Conservation (phyloP, 371 early-diverging fungal genomes). For the Mortierella sp. region DNA sequence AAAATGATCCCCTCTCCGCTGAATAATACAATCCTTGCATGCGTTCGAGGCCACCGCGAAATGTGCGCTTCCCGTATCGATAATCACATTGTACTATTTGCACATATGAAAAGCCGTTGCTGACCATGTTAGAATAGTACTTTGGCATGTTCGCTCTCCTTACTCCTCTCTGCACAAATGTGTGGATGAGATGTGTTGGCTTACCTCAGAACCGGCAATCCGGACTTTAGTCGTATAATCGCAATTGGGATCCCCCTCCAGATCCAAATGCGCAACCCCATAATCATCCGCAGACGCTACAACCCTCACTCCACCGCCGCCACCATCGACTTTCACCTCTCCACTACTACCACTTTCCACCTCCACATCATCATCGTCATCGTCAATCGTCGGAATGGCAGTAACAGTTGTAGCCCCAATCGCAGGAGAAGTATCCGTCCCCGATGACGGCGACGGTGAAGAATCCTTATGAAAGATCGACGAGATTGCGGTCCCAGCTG, state of each 20-base stretch:
- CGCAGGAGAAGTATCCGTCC: neutral
- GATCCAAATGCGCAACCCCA: slow-evolving; percentile 49
- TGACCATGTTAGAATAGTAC: neutral
- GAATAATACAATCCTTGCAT: slow-evolving; percentile 40
- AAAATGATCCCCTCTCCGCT: slow-evolving; percentile 24
- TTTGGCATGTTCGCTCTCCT: too few relatives aligned
- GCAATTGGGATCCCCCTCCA: slow-evolving; percentile 52
- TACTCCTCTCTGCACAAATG: too few relatives aligned
- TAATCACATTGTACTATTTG: slow-evolving; percentile 46
- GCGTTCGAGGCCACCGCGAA: slow-evolving; percentile 45
- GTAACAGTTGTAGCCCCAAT: neutral
- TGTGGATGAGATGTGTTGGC: neutral
- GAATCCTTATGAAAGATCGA: slow-evolving; percentile 11
- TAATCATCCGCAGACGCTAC: slow-evolving; percentile 27
- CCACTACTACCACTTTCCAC: too few relatives aligned
- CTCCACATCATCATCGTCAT: neutral
- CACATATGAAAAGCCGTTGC: neutral
- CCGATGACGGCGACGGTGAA: neutral
- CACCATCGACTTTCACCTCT: neutral
- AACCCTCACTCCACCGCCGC: neutral
- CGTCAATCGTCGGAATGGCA: neutral
- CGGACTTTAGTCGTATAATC: slow-evolving; percentile 53
- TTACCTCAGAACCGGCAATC: slow-evolving; percentile 50
- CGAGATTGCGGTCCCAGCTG: neutral
- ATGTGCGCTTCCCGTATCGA: slow-evolving; percentile 54